Percentiles rank a stretch among this genome's conserved stretches.
These are phyloP conservation scores for Amanita fuliginea DNA, from an alignment of 768 basidiomycete species.

Conservation along the genomic window DNA sequence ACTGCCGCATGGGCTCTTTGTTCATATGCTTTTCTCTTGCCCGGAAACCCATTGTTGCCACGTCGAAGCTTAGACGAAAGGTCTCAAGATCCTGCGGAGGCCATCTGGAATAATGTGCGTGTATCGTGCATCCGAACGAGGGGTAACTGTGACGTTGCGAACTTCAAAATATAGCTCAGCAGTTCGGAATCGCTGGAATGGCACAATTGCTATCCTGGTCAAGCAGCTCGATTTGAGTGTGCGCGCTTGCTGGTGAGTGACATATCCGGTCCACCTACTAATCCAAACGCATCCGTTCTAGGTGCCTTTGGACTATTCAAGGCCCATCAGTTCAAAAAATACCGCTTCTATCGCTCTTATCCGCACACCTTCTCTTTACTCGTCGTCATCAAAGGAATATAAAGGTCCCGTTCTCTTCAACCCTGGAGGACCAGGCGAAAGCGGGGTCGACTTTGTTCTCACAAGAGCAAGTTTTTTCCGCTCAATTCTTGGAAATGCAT, in stretches of 20 bases:
- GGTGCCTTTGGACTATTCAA: neutral
- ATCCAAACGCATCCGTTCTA: neutral
- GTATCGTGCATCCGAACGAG: too few relatives aligned
- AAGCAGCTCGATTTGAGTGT: neutral
- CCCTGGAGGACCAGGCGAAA: too few relatives aligned
- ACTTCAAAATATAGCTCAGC: neutral
- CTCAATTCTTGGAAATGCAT: slow-evolving; percentile 26
- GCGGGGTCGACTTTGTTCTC: neutral
- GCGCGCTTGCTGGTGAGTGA: neutral
- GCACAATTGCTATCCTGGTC: neutral
- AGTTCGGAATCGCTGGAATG: neutral
- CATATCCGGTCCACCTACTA: neutral
- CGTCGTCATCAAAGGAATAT: neutral
- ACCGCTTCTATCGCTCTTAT: neutral
- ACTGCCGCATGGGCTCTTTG: too few relatives aligned
- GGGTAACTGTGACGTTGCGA: neutral
- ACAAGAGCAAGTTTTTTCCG: slow-evolving; percentile 16
- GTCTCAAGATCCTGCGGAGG: neutral
- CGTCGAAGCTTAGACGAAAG: too few relatives aligned
- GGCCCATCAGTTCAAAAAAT: neutral
- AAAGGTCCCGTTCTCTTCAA: neutral
- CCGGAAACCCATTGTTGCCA: too few relatives aligned
- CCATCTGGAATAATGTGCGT: neutral
- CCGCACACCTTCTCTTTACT: neutral
- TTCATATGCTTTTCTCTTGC: too few relatives aligned